Evolutionary conservation across 305 asterid species (phyloP).

Genomic region (Plantago rigida): DNA sequence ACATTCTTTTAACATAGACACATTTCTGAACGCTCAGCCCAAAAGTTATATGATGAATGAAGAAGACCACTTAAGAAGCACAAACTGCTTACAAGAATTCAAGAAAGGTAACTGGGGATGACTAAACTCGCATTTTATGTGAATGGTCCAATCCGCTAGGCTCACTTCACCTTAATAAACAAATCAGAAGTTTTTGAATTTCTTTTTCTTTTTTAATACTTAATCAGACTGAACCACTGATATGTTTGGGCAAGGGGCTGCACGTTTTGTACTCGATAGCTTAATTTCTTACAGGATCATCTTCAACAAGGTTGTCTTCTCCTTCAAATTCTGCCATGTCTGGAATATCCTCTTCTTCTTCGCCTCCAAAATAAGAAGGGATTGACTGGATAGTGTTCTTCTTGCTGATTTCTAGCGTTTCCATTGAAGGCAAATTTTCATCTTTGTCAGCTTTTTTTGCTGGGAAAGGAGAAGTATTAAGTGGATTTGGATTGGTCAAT

Average conservation of each 20-base stretch:
- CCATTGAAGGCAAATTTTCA: slow-evolving; percentile 81
- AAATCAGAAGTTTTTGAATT: too few species aligned
- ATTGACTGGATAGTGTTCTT: slow-evolving; percentile 56
- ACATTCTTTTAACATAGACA: background rate
- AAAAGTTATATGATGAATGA: too few species aligned
- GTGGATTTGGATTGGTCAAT: background rate
- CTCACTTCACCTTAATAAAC: too few species aligned
- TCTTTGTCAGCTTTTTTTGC: slow-evolving; percentile 55
- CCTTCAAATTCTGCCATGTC: slow-evolving; percentile 83
- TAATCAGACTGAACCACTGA: background rate
- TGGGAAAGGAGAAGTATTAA: slow-evolving; percentile 29
- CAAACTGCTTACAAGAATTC: too few species aligned
- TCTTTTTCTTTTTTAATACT: background rate
- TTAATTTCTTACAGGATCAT: slow-evolving; percentile 62
- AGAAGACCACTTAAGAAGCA: too few species aligned
- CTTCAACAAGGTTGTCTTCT: slow-evolving; percentile 62
- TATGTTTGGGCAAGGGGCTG: background rate
- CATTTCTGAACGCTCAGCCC: too few species aligned
- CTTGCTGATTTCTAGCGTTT: slow-evolving; percentile 62
- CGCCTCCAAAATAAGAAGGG: slow-evolving; percentile 74
- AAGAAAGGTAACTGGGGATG: too few species aligned
- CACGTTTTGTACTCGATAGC: background rate
- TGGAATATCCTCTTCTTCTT: slow-evolving; percentile 86
- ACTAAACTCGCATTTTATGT: too few species aligned
- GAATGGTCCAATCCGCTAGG: too few species aligned